These are phyloP conservation scores for Lentinula edodes DNA, from an alignment of 768 basidiomycete genomes.

Conservation along the genomic window DNA sequence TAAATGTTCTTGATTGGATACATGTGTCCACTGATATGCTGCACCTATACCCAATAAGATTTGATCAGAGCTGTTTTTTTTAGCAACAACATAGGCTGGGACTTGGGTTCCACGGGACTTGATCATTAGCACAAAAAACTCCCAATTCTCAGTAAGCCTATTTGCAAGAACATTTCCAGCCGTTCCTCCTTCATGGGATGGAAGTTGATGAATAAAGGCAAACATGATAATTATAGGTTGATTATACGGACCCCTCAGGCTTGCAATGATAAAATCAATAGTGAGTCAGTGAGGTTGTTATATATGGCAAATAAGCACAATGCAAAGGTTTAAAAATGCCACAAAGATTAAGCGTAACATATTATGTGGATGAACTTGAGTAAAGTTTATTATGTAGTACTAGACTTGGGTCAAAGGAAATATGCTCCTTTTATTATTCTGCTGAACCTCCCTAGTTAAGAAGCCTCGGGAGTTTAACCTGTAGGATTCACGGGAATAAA, in stretches of 20 bases:
- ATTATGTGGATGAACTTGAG: too few species aligned
- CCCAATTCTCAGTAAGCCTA: conserved; percentile 10
- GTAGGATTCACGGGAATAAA: too few species aligned
- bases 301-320: neutral
- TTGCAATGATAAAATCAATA: conserved; percentile 12
- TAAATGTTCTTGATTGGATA: too few species aligned
- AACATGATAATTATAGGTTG: too few species aligned
- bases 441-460: too few species aligned
- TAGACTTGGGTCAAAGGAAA: too few species aligned
- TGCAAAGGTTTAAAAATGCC: neutral
- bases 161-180: conserved; percentile 15
- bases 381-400: too few species aligned
- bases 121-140: conserved; percentile 12
- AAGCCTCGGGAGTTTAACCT: too few species aligned
- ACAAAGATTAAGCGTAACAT: neutral
- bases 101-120: conserved; percentile 8
- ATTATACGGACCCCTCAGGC: conserved; percentile 7
- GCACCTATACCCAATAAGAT: neutral
- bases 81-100: neutral
- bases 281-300: neutral
- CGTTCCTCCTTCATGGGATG: conserved; percentile 8
- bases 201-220: neutral
- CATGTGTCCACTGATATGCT: too few species aligned
- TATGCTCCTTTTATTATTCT: too few species aligned
- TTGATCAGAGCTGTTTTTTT: too few species aligned